Evolutionary conservation across 2,329 filamentous ascomycete species (phyloP), one percentile per base, ranked within the genome.

Genomic region (Phaeoacremonium minimum): DNA sequence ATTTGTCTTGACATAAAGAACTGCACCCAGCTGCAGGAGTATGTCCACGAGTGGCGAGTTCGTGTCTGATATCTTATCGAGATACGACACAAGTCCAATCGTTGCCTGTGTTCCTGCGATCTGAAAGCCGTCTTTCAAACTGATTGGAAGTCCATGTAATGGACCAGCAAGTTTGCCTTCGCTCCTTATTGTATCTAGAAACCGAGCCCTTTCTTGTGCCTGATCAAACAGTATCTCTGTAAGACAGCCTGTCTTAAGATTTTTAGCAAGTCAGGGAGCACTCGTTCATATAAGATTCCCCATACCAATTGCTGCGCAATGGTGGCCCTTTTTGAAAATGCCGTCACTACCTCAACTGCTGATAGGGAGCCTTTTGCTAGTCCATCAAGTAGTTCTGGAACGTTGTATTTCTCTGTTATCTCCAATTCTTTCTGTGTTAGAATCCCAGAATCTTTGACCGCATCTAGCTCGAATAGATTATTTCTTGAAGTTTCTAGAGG

Each of bases 1-100:
- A 16, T 42, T 41, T 4, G 45, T 46, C 32, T 47, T 47, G 38
- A 40, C 43, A 17, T 42, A 46, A 13, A 46, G 30, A 5, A 47
- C 41, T 8, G 46, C 46, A 1, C 46, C 46, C 14, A 44, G 31
- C 12, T 15, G 29, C 6, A 46, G 37, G 8, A 47, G 32, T 7
- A 43, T 40, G n/a, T 44, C 33, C 2, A 46, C 41, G 17, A 46
- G 31, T 12, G 38, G 35, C 3, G 35, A 38, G 15, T 38, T 20
- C 2, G 22, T 26, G 9, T 9, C n/a, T 2, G 22, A 26, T 26
- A 26, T 26, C 2, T n/a, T 9, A 26, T 32, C 38, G 18, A 44
- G 41, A 20, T 44, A 41, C 5, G 33, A 35, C 13, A 44, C 28
- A 4, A 44, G 37, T 12, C 41, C 41, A 15, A 44, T 14, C 12